Conservation (phyloP, 2,329 filamentous ascomycete species). For the Chaetoscypha palmicola region DNA sequence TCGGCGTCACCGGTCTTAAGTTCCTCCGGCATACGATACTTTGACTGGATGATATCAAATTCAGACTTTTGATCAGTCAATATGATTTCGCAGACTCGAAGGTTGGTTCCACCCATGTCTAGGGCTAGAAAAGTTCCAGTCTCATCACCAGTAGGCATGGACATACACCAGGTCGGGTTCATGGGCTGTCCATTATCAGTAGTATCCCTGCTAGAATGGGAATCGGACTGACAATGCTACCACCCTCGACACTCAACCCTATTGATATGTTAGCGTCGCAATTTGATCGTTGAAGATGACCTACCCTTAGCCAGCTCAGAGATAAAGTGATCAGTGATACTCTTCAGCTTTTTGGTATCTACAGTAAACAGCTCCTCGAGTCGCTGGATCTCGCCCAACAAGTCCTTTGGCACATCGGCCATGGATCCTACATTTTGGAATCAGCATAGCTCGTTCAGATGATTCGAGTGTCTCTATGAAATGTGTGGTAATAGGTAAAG, state of each 20-base stretch:
- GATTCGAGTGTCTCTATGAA: neutral
- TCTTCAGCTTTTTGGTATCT: slow-evolving; percentile 71
- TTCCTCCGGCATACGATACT: slow-evolving; percentile 91
- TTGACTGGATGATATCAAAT: slow-evolving; percentile 92
- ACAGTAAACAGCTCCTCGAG: slow-evolving; percentile 83
- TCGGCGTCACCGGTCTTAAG: slow-evolving; percentile 79
- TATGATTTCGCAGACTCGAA: slow-evolving; percentile 89
- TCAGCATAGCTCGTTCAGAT: slow-evolving; percentile 14
- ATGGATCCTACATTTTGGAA: slow-evolving; percentile 60
- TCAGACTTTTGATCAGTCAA: slow-evolving; percentile 81
- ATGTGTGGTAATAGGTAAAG: neutral
- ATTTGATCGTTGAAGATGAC: neutral
- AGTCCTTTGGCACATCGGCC: slow-evolving; percentile 81
- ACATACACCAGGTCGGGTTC: slow-evolving; percentile 97
- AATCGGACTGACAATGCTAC: slow-evolving; percentile 69
- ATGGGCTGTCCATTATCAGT: slow-evolving; percentile 60
- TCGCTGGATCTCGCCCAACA: slow-evolving; percentile 71
- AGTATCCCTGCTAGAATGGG: neutral
- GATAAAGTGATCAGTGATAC: slow-evolving; percentile 84
- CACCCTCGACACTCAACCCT: slow-evolving; percentile 81
- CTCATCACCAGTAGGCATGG: slow-evolving; percentile 79
- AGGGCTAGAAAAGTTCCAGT: slow-evolving; percentile 82
- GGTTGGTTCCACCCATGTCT: slow-evolving; percentile 94
- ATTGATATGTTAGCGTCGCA: neutral
- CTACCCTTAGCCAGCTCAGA: slow-evolving; percentile 78